Evolutionary conservation across 2,329 filamentous ascomycete species (phyloP).

Genomic region (Botrytis porri): DNA sequence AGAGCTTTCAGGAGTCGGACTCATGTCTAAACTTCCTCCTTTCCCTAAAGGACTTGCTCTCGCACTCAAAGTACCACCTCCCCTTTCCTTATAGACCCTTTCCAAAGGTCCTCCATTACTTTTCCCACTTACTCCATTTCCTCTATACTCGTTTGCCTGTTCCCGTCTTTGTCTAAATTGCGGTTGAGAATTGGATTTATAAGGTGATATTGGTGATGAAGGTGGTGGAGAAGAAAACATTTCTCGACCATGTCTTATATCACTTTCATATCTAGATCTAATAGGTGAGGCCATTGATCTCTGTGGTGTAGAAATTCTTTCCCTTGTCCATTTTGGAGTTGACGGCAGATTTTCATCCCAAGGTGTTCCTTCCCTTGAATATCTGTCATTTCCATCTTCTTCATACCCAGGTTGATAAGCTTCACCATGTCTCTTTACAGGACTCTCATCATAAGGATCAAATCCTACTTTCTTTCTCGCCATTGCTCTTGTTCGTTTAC

Average conservation of each 20-base stretch:
- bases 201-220: conserved; percentile 9
- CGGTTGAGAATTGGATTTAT: neutral
- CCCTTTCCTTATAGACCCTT: neutral
- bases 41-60: conserved; percentile 15
- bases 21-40: conserved; percentile 3
- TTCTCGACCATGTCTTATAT: neutral
- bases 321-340: conserved; percentile 8
- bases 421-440: conserved; percentile 59
- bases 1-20: neutral
- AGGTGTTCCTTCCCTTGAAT: conserved; percentile 27
- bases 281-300: neutral
- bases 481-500: conserved; percentile 57
- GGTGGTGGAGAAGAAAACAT: neutral
- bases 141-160: neutral
- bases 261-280: too few relatives aligned
- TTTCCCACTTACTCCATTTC: neutral
- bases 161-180: neutral
- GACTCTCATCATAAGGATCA: conserved; percentile 70
- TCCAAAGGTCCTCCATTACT: neutral
- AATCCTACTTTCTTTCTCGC: conserved; percentile 63
- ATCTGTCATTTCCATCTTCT: conserved; percentile 28
- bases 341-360: conserved; percentile 21
- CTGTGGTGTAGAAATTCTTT: conserved; percentile 10
- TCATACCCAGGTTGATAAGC: conserved; percentile 52
- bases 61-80: neutral